A percentile compares a stretch with the other conserved stretches of the same genome.
phyloP scores from a whole-genome alignment of 2,329 filamentous ascomycete species.

The Verticillium zaregamsianum region DNA sequence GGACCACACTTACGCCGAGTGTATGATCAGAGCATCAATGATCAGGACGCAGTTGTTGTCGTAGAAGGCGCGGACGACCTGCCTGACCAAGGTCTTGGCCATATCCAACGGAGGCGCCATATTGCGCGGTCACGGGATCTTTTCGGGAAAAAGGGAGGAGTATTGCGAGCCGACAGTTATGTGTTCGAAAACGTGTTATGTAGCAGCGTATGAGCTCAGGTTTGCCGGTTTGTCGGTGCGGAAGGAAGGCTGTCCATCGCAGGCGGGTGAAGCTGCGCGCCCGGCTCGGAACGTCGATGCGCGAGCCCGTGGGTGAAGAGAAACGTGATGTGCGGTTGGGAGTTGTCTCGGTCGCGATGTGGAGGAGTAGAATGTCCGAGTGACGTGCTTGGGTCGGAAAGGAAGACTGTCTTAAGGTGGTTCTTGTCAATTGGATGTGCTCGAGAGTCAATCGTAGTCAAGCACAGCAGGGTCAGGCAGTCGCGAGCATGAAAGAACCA shows the following conservation, averaged over 20 bases:
- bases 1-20: slow-evolving; percentile 60
- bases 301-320: not conserved
- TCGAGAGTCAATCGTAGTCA: not conserved
- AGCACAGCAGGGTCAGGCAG: not conserved
- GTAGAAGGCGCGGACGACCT: slow-evolving; percentile 82
- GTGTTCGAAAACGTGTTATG: not conserved
- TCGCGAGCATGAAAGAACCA: not conserved
- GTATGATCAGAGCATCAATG: slow-evolving; percentile 80
- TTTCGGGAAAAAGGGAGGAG: too few relatives aligned
- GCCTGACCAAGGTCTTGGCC: slow-evolving; percentile 77
- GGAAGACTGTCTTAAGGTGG: not conserved
- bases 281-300: not conserved
- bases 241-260: slow-evolving; percentile 4
- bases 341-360: not conserved
- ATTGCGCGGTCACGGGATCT: not conserved
- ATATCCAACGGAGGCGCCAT: slow-evolving; percentile 38
- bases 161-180: not conserved
- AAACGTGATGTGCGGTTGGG: not conserved
- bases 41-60: slow-evolving; percentile 79
- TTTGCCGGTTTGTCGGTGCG: not conserved
- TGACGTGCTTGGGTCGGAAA: too few relatives aligned
- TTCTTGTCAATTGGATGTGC: not conserved
- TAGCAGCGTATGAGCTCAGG: not conserved
- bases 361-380: too few relatives aligned
- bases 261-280: not conserved